Percentiles rank a stretch among this genome's conserved stretches.
Evolutionary conservation across 139 green algal genomes (phyloP).

Genomic region (Diplosphaera chodatii): DNA sequence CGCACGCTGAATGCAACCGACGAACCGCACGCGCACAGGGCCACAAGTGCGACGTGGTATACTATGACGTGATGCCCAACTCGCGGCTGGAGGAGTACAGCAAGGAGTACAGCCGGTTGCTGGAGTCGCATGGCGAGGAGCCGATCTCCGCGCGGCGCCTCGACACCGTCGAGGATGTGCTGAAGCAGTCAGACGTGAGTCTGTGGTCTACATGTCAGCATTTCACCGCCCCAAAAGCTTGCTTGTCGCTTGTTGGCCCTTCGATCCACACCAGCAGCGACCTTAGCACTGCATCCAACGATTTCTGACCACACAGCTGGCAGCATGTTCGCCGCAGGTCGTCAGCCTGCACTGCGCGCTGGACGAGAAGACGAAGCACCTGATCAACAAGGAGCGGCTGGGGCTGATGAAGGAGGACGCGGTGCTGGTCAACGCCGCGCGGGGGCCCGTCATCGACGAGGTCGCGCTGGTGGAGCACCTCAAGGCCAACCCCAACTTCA

Average conservation of each 20-base stretch:
- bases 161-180: constrained; percentile 88
- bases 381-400: constrained; percentile 89
- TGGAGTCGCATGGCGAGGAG: constrained; percentile 66
- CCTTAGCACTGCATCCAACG: too few species aligned
- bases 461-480: constrained; percentile 89
- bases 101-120: constrained; percentile 67
- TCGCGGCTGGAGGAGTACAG: constrained; percentile 66
- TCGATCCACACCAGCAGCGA: too few species aligned
- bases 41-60: constrained; percentile 98
- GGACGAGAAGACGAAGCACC: constrained; percentile 81
- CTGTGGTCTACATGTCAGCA: too few species aligned
- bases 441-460: constrained; percentile 90
- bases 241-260: too few species aligned
- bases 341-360: constrained; percentile 92
- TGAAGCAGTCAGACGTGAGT: constrained; percentile 80
- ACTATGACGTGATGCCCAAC: constrained; percentile 94
- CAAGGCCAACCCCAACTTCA: constrained; percentile 88
- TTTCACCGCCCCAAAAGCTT: too few species aligned
- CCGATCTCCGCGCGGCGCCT: constrained; percentile 61
- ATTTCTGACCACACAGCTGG: too few species aligned
- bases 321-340: constrained; percentile 37
- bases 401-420: constrained; percentile 92
- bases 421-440: constrained; percentile 89
- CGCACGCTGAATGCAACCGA: too few species aligned
- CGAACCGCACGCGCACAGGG: too few species aligned